phyloP scores from a whole-genome alignment of 2,329 filamentous ascomycete species.

The Fusarium devonianum region DNA sequence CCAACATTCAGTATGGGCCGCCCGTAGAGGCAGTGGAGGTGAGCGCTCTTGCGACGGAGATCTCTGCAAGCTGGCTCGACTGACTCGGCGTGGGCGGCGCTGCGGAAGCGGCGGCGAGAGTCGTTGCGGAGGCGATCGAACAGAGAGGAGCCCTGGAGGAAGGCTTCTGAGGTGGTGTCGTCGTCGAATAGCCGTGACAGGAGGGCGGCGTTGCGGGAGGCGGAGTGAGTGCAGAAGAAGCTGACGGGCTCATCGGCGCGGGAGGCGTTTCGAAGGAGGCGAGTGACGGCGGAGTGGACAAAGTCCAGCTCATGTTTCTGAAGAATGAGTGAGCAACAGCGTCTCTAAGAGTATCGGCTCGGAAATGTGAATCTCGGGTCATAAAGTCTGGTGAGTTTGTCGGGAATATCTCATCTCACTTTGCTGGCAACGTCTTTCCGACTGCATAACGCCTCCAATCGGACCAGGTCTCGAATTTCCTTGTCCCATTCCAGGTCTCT shows the following conservation, averaged over 20 bases:
- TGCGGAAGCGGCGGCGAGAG: conserved; percentile 42
- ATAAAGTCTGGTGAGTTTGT: background rate
- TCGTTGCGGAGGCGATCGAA: conserved; percentile 63
- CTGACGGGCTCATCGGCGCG: conserved; percentile 43
- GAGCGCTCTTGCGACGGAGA: conserved; percentile 70
- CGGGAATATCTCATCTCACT: conserved; percentile 45
- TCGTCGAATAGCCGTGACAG: conserved; percentile 55
- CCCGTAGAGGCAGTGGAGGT: conserved; percentile 74
- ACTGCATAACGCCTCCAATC: conserved; percentile 53
- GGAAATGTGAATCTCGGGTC: background rate
- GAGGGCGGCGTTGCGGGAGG: conserved; percentile 57
- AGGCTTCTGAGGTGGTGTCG: conserved; percentile 61
- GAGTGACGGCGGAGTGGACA: conserved; percentile 55
- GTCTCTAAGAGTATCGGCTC: background rate
- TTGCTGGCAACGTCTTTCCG: conserved; percentile 46
- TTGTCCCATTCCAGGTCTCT: conserved; percentile 52
- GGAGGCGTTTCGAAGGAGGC: conserved; percentile 55
- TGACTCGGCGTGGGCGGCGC: conserved; percentile 28
- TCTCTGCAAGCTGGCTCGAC: conserved; percentile 11
- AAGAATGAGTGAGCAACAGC: background rate
- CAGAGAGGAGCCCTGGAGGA: conserved; percentile 70
- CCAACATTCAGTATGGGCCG: conserved; percentile 58
- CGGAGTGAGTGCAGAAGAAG: conserved; percentile 47
- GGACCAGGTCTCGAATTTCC: conserved; percentile 54
- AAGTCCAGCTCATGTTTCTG: conserved; percentile 56